These are phyloP conservation scores for Leccinum barrowsii DNA, from an alignment of 768 basidiomycete genomes.

Conservation along the genomic window DNA sequence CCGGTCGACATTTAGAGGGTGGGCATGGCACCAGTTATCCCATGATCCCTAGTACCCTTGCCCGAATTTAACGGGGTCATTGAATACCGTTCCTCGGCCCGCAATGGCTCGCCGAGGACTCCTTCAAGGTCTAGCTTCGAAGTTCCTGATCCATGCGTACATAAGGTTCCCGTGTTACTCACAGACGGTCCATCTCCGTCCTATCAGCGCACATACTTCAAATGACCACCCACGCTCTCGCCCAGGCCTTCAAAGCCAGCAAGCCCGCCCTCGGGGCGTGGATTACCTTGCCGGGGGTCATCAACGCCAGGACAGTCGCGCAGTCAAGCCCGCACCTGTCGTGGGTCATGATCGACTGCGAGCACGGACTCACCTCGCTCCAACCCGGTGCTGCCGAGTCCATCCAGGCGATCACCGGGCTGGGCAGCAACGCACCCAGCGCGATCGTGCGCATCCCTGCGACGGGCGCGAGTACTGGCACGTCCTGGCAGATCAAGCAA, in stretches of 20 bases:
- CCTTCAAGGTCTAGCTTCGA: background rate
- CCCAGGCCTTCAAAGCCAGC: constrained; percentile 48
- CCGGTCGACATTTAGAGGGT: background rate
- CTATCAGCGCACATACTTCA: background rate
- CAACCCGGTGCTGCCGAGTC: constrained; percentile 55
- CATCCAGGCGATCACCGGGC: constrained; percentile 49
- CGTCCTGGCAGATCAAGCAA: constrained; percentile 70
- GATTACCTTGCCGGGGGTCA: constrained; percentile 57
- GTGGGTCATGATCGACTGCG: constrained; percentile 67
- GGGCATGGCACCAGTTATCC: background rate
- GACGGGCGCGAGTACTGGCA: constrained; percentile 52
- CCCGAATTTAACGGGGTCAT: background rate
- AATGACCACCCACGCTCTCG: constrained; percentile 55
- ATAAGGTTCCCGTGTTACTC: background rate
- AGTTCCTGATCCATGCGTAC: background rate
- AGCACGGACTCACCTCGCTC: constrained; percentile 59
- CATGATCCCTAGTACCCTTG: background rate
- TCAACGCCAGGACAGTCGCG: constrained; percentile 58
- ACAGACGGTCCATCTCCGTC: background rate
- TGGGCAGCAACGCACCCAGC: constrained; percentile 44
- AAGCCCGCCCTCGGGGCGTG: constrained; percentile 67
- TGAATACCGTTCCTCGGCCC: background rate
- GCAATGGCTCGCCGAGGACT: constrained; percentile 8
- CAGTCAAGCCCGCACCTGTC: constrained; percentile 52
- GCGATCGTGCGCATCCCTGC: constrained; percentile 61